phyloP scores from a whole-genome alignment of 2,329 filamentous ascomycete genomes.

The Sporothrix euskadiensis region DNA sequence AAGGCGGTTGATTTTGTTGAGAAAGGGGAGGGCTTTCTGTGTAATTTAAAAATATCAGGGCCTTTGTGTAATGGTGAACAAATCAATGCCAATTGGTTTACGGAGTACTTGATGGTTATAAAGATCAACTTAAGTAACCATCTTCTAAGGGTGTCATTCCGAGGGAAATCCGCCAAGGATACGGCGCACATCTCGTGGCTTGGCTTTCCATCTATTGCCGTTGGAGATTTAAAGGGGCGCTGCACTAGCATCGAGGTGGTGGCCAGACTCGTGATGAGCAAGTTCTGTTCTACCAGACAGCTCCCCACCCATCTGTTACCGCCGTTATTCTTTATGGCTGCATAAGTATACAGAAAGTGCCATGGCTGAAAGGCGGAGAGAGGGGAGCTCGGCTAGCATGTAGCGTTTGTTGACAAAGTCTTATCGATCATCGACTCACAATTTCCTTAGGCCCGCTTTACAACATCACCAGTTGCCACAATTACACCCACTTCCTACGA shows the following conservation, averaged over 20 bases:
- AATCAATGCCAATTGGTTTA: neutral
- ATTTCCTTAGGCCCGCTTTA: too few relatives aligned
- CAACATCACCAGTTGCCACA: too few relatives aligned
- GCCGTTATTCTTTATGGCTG: neutral
- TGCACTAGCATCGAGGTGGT: neutral
- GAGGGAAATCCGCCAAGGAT: too few relatives aligned
- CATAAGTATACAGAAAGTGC: neutral
- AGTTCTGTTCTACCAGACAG: neutral
- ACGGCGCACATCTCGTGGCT: neutral
- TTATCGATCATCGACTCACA: too few relatives aligned
- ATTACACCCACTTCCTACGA: too few relatives aligned
- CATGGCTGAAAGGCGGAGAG: neutral
- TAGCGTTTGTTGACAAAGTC: too few relatives aligned
- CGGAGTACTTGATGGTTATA: too few relatives aligned
- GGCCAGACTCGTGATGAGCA: neutral
- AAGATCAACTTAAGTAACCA: conserved; percentile 7
- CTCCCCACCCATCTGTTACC: neutral
- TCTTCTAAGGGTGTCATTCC: neutral
- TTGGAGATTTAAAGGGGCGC: neutral
- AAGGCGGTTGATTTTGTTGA: neutral
- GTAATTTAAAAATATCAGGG: too few relatives aligned
- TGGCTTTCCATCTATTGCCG: conserved; percentile 8
- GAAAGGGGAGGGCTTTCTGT: neutral
- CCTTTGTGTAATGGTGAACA: neutral
- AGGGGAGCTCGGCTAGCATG: neutral